phyloP scores from a whole-genome alignment of 2,329 filamentous ascomycete genomes.

The Acarospora socialis region DNA sequence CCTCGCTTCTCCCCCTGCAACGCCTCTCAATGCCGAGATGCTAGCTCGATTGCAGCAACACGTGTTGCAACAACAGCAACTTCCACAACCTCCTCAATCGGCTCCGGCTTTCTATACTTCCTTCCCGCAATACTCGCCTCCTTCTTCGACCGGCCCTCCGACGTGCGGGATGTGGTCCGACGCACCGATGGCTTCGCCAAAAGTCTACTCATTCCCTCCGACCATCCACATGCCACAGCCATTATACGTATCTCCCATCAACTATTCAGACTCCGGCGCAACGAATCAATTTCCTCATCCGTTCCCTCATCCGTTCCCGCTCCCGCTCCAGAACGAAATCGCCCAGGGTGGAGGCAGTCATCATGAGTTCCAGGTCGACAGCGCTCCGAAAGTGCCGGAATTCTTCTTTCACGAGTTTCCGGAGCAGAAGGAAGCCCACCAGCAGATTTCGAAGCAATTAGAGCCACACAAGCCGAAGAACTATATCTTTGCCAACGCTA shows the following conservation, averaged over 20 bases:
- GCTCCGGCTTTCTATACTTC: constrained; percentile 19
- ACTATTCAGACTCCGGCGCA: constrained; percentile 19
- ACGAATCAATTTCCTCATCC: constrained; percentile 19
- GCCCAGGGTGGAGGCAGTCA: constrained; percentile 9
- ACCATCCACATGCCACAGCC: constrained; percentile 23
- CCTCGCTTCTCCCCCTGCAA: no score
- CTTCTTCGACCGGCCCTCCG: constrained; percentile 24
- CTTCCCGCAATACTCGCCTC: constrained; percentile 24
- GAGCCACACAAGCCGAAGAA: constrained; percentile 27
- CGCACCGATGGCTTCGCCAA: constrained; percentile 27
- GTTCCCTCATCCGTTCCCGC: constrained; percentile 22
- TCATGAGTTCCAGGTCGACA: constrained; percentile 12
- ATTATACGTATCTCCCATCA: constrained; percentile 24
- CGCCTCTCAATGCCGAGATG: no score
- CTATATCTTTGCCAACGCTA: constrained; percentile 31
- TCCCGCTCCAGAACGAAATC: constrained; percentile 19
- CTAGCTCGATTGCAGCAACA: no score
- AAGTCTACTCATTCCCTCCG: constrained; percentile 20
- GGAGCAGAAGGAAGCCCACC: constrained; percentile 29
- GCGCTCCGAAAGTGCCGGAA: constrained; percentile 22
- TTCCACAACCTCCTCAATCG: constrained; percentile 30
- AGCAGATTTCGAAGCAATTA: constrained; percentile 28
- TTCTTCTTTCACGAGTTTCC: constrained; percentile 32
- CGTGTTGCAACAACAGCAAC: no score
- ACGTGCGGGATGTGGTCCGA: constrained; percentile 30